A percentile compares a stretch with the other conserved stretches of the same genome.
These are phyloP conservation scores for Hansenula sp. DNA, from an alignment of 1,139 yeast genomes.

Conservation along the genomic window DNA sequence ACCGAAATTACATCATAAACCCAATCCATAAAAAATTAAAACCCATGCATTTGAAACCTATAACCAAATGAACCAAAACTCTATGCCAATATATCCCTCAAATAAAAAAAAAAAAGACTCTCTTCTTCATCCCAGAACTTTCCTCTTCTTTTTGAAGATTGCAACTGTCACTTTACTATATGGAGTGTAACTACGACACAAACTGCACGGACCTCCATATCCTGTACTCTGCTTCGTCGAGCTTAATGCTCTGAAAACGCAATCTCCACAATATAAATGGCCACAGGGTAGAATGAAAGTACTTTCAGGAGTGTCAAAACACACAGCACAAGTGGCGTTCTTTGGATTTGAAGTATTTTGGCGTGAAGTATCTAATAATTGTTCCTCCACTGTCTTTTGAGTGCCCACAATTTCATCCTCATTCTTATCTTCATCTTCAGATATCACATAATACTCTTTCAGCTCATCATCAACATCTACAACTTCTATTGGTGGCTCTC, in stretches of 20 bases:
- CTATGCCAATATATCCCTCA: too few species aligned
- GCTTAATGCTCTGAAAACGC: constrained; percentile 45
- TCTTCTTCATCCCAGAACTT: constrained; percentile 1
- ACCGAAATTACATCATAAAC: too few species aligned
- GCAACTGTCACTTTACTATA: constrained; percentile 28
- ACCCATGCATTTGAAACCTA: too few species aligned
- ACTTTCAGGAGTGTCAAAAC: constrained; percentile 44
- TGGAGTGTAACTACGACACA: constrained; percentile 39
- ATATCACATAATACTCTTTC: constrained; percentile 17
- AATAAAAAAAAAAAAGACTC: too few species aligned
- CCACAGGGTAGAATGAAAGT: constrained; percentile 51
- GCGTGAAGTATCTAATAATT: constrained; percentile 24
- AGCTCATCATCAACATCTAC: constrained; percentile 1
- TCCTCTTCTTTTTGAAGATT: constrained; percentile 26
- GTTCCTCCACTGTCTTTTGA: constrained; percentile 23
- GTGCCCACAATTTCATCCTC: constrained; percentile 4
- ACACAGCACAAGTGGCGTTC: constrained; percentile 44
- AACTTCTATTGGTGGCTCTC: neutral
- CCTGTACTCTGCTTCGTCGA: constrained; percentile 32
- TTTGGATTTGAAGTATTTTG: constrained; percentile 23
- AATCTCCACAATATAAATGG: constrained; percentile 47
- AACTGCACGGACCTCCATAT: constrained; percentile 40
- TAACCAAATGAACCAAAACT: too few species aligned
- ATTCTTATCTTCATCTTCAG: constrained; percentile 13
- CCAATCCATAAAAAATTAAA: too few species aligned